Conservation (phyloP, 75 land plant species). For the Pinus tabuliformis region DNA sequence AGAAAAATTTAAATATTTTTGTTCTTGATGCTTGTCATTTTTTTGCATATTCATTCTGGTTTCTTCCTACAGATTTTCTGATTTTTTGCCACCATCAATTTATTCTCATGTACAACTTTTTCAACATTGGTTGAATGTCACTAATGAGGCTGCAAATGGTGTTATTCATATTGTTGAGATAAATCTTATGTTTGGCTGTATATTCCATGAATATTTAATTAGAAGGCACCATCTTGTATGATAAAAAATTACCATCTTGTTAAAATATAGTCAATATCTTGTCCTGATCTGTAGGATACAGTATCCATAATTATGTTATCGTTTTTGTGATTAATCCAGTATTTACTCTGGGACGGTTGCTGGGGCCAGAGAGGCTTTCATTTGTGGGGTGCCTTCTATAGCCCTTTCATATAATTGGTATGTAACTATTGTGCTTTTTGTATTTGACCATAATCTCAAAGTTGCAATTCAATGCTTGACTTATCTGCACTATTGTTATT, state of each 20-base stretch:
- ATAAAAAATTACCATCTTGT: not conserved
- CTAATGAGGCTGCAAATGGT: not conserved
- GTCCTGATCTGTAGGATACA: not conserved
- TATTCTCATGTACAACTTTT: too few species aligned
- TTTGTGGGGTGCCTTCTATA: slow-evolving; percentile 71
- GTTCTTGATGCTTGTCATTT: too few species aligned
- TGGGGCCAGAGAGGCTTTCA: slow-evolving; percentile 92
- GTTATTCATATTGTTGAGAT: not conserved
- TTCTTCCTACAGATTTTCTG: too few species aligned
- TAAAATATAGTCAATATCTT: not conserved
- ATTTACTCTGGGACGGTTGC: slow-evolving; percentile 97
- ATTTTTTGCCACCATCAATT: too few species aligned
- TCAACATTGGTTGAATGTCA: not conserved
- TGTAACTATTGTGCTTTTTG: not conserved
- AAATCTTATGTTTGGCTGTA: not conserved
- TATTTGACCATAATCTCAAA: not conserved
- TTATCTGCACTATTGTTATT: not conserved
- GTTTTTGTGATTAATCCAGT: slow-evolving; percentile 27
- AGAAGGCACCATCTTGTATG: not conserved
- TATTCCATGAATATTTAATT: not conserved
- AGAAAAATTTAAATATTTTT: too few species aligned
- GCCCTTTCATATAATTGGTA: slow-evolving; percentile 90
- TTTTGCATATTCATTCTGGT: too few species aligned
- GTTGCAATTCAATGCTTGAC: not conserved
- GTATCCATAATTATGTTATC: slow-evolving; percentile 1